phyloP scores from a whole-genome alignment of 2,329 filamentous ascomycete genomes.

The Cladophialophora chaetospira region DNA sequence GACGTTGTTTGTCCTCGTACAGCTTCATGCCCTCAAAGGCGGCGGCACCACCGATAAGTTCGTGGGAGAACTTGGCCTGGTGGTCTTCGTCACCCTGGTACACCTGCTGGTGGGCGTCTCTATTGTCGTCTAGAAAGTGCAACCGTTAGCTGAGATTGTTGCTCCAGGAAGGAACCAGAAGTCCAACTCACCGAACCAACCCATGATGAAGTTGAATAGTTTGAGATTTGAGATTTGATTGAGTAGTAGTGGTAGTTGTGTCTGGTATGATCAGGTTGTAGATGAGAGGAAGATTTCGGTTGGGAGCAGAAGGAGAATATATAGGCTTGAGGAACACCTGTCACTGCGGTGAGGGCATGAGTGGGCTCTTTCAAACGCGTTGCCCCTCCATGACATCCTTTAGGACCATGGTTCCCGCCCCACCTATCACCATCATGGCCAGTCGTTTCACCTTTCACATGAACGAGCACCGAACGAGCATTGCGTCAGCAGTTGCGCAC shows the following conservation, averaged over 20 bases:
- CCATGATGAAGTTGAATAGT: slow-evolving; percentile 36
- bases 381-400: background rate
- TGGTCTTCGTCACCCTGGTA: slow-evolving; percentile 53
- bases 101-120: slow-evolving; percentile 57
- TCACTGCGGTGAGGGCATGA: background rate
- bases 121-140: slow-evolving; percentile 50
- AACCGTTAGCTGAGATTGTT: slow-evolving; percentile 10
- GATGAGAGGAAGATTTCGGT: too few relatives aligned
- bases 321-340: slow-evolving; percentile 8
- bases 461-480: slow-evolving; percentile 9
- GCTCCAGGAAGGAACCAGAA: background rate
- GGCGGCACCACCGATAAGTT: slow-evolving; percentile 73
- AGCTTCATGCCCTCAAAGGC: slow-evolving; percentile 79
- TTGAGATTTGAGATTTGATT: background rate
- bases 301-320: slow-evolving; percentile 7
- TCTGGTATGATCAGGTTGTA: background rate
- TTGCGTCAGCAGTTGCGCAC: slow-evolving; percentile 15
- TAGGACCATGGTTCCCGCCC: slow-evolving; percentile 4
- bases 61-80: slow-evolving; percentile 68
- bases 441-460: slow-evolving; percentile 1
- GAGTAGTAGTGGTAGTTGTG: background rate
- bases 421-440: slow-evolving; percentile 15
- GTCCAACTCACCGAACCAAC: slow-evolving; percentile 31
- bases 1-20: slow-evolving; percentile 74
- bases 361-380: background rate